Percentiles rank a stretch among this genome's conserved stretches.
These are phyloP conservation scores for Chalaropsis ovoidea DNA, from an alignment of 2,329 filamentous ascomycete genomes.

Conservation along the genomic window DNA sequence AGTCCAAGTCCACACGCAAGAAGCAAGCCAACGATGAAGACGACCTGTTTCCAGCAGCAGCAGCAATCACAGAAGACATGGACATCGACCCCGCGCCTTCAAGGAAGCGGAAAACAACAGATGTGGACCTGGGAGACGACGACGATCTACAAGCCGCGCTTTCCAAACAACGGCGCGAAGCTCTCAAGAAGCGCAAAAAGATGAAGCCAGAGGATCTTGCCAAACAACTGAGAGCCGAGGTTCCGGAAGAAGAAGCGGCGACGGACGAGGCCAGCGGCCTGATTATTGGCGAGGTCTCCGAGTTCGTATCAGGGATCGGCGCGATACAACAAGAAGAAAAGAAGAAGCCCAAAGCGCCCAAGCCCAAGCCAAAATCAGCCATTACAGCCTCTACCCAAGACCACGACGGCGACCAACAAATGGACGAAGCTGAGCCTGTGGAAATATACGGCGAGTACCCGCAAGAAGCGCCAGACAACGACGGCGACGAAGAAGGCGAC, in stretches of 20 bases:
- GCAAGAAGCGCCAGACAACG: constrained; percentile 35
- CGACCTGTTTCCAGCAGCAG: constrained; percentile 42
- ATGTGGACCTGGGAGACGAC: constrained; percentile 71
- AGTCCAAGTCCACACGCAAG: constrained; percentile 63
- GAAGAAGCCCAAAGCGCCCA: constrained; percentile 43
- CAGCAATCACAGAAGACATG: constrained; percentile 44
- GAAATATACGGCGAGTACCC: constrained; percentile 28
- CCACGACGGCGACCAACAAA: constrained; percentile 33
- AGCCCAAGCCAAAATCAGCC: constrained; percentile 30
- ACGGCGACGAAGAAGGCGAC: constrained; percentile 52
- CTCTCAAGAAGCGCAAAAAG: constrained; percentile 86
- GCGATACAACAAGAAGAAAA: constrained; percentile 51
- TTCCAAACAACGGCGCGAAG: constrained; percentile 68
- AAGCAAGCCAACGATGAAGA: constrained; percentile 56
- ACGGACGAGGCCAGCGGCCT: constrained; percentile 47
- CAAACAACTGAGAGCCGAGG: constrained; percentile 59
- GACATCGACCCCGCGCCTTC: constrained; percentile 53
- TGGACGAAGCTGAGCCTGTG: constrained; percentile 27
- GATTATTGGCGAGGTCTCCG: constrained; percentile 90
- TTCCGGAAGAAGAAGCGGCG: constrained; percentile 42
- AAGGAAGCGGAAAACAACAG: constrained; percentile 55
- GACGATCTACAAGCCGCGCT: constrained; percentile 84
- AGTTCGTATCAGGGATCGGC: constrained; percentile 81
- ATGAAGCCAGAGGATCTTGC: constrained; percentile 78
- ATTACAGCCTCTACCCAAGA: constrained; percentile 37